These are phyloP conservation scores for Rugonectria rugulosa DNA, from an alignment of 2,329 filamentous ascomycete species.

Conservation along the genomic window DNA sequence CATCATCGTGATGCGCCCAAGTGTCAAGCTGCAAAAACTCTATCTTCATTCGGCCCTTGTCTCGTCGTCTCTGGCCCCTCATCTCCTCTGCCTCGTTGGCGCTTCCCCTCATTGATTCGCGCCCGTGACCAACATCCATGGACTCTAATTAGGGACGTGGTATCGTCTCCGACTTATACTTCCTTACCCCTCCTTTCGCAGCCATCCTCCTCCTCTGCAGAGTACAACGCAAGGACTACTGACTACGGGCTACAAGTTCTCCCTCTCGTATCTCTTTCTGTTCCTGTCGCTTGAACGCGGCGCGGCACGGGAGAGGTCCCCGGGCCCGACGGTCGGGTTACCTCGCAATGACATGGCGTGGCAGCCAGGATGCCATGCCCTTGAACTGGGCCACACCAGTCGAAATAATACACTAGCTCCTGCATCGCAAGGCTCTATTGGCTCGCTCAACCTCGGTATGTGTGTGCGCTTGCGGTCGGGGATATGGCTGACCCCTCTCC, in stretches of 20 bases:
- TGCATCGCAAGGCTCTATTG: neutral
- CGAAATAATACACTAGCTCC: too few relatives aligned
- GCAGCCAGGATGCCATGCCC: conserved; percentile 5
- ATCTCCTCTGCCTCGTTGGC: neutral
- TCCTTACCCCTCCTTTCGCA: too few relatives aligned
- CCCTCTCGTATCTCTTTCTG: conserved; percentile 21
- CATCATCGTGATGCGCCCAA: conserved; percentile 4
- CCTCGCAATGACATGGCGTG: conserved; percentile 16
- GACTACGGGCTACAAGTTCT: conserved; percentile 22
- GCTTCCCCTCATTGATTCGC: conserved; percentile 4
- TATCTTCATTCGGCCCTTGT: conserved; percentile 5
- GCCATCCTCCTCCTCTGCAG: too few relatives aligned
- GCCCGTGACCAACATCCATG: too few relatives aligned
- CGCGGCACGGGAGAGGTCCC: conserved; percentile 24
- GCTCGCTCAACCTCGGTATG: too few relatives aligned
- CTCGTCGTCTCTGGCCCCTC: conserved; percentile 6
- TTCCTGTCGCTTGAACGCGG: conserved; percentile 9
- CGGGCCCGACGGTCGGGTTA: conserved; percentile 24
- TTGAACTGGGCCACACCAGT: neutral
- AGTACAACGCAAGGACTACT: too few relatives aligned
- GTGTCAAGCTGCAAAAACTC: conserved; percentile 8
- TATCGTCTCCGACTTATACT: too few relatives aligned
- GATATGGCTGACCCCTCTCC: neutral
- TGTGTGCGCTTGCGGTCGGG: too few relatives aligned
- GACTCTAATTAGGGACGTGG: too few relatives aligned